phyloP scores from a whole-genome alignment of 2,329 filamentous ascomycete genomes.

The Hypoxylon sp. region DNA sequence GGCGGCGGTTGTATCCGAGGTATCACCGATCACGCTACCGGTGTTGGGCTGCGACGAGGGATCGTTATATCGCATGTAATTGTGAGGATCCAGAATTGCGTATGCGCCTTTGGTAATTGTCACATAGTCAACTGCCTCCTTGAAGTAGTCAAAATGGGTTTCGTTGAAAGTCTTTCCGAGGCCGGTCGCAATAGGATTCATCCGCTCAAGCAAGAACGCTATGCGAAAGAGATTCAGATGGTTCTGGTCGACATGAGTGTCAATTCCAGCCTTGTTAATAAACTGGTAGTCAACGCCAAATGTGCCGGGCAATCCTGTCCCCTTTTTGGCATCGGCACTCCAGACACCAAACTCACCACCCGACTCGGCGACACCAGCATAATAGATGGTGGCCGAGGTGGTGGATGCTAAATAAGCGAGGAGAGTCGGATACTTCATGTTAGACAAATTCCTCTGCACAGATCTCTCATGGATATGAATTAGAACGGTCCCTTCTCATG shows the following conservation, averaged over 20 bases:
- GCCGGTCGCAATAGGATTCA: constrained; percentile 63
- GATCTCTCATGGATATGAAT: not conserved
- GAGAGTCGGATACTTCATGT: constrained; percentile 47
- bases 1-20: constrained; percentile 60
- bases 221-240: constrained; percentile 65
- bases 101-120: constrained; percentile 63
- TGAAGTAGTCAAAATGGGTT: constrained; percentile 63
- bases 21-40: constrained; percentile 65
- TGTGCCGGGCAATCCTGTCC: constrained; percentile 63
- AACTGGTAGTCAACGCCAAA: constrained; percentile 67
- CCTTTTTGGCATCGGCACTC: constrained; percentile 55
- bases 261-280: constrained; percentile 62
- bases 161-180: constrained; percentile 66
- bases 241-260: constrained; percentile 63
- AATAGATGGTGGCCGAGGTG: constrained; percentile 62
- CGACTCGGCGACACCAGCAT: constrained; percentile 64
- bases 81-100: constrained; percentile 66
- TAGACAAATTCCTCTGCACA: constrained; percentile 4
- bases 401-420: constrained; percentile 44
- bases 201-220: constrained; percentile 66
- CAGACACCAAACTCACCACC: constrained; percentile 64
- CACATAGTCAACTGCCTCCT: constrained; percentile 65
- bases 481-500: not conserved
- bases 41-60: constrained; percentile 64
- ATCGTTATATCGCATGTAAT: constrained; percentile 69